Conservation (phyloP, 2,329 filamentous ascomycete genomes). For the Didymella sp. region DNA sequence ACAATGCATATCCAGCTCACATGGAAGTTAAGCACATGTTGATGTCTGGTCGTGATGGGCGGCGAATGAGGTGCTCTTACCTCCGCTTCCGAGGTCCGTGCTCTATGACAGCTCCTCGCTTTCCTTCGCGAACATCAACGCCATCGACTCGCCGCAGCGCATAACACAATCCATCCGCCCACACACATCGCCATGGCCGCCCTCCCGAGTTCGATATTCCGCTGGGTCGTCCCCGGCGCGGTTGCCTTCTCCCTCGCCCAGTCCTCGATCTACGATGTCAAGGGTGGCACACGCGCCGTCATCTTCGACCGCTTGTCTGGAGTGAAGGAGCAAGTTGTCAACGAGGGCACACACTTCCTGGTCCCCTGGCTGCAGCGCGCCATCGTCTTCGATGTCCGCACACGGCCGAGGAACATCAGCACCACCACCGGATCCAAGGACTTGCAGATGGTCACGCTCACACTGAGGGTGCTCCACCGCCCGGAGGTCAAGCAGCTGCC, state of each 20-base stretch:
- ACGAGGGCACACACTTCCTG: constrained; percentile 96
- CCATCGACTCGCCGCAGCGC: constrained; percentile 22
- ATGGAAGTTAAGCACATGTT: neutral
- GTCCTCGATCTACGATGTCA: constrained; percentile 94
- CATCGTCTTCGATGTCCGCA: constrained; percentile 96
- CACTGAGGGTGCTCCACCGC: constrained; percentile 90
- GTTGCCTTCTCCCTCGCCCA: constrained; percentile 72
- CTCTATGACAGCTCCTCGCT: constrained; percentile 27
- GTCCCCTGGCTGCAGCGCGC: constrained; percentile 94
- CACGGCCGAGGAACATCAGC: constrained; percentile 95
- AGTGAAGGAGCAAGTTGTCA: constrained; percentile 90
- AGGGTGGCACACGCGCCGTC: constrained; percentile 90
- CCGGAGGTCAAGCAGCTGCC: constrained; percentile 92
- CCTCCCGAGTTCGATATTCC: constrained; percentile 46
- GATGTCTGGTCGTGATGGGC: neutral
- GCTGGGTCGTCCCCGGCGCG: constrained; percentile 74
- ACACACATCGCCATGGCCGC: constrained; percentile 38
- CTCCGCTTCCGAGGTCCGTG: constrained; percentile 21
- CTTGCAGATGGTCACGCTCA: constrained; percentile 99
- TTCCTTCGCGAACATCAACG: constrained; percentile 16
- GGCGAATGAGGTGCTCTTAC: constrained; percentile 26
- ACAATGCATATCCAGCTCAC: neutral
- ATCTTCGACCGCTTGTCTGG: constrained; percentile 95
- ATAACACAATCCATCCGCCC: constrained; percentile 26
- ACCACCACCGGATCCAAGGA: constrained; percentile 99